phyloP scores from a whole-genome alignment of 1,284 basidiomycete species.

The Stereum hirsutum region DNA sequence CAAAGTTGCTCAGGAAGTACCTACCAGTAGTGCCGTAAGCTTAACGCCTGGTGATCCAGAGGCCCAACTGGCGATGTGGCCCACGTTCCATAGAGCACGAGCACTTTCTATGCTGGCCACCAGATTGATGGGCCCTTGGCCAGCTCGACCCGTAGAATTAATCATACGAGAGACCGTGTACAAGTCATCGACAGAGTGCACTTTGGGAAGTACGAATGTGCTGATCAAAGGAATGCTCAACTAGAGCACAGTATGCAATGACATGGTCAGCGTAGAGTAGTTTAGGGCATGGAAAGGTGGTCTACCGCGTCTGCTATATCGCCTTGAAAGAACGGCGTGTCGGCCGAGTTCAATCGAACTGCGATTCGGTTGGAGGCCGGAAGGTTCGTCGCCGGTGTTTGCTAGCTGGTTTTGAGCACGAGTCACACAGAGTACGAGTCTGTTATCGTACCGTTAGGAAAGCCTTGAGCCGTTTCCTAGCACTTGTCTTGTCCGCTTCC shows the following conservation, averaged over 20 bases:
- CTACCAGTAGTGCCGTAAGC: constrained; percentile 46
- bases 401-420: constrained; percentile 14
- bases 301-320: constrained; percentile 63
- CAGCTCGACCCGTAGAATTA: constrained; percentile 18
- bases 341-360: constrained; percentile 72
- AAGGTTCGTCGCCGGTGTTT: constrained; percentile 24
- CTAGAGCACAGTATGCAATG: constrained; percentile 14
- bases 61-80: constrained; percentile 58
- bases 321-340: constrained; percentile 59
- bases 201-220: constrained; percentile 72
- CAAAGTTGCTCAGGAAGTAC: constrained; percentile 14
- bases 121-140: constrained; percentile 39
- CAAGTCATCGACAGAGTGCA: constrained; percentile 61
- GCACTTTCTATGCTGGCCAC: constrained; percentile 81
- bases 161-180: constrained; percentile 48
- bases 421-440: not conserved
- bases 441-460: constrained; percentile 48
- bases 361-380: constrained; percentile 45
- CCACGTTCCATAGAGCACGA: constrained; percentile 48
- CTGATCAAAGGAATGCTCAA: constrained; percentile 32
- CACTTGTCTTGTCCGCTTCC: constrained; percentile 47
- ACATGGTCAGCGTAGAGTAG: not conserved
- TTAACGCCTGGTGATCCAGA: constrained; percentile 36
- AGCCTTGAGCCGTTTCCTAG: constrained; percentile 45
- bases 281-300: not conserved